Percentiles rank a stretch among this genome's conserved stretches.
Evolutionary conservation across 768 basidiomycete genomes (phyloP).

Genomic region (Amanita muscaria): DNA sequence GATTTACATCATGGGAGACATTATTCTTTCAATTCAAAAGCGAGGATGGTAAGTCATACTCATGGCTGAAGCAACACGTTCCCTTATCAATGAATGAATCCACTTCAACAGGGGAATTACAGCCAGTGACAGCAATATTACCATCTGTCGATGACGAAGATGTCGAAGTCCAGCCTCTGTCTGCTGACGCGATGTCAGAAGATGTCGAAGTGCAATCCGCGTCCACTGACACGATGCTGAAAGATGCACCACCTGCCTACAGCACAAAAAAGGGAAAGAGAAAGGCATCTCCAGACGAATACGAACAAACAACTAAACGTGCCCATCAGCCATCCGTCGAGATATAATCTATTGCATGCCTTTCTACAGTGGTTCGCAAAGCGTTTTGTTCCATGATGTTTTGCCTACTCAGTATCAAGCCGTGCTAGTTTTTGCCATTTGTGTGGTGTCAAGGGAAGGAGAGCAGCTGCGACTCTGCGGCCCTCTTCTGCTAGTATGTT

Average conservation of each 20-base stretch:
- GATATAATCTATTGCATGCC: neutral
- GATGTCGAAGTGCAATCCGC: constrained; percentile 27
- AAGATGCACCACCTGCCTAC: constrained; percentile 17
- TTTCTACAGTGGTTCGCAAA: neutral
- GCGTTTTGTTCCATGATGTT: neutral
- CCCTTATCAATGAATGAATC: neutral
- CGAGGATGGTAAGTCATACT: constrained; percentile 38
- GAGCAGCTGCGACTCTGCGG: constrained; percentile 80
- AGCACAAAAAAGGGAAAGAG: constrained; percentile 54
- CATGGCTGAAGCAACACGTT: constrained; percentile 7
- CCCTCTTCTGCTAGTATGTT: constrained; percentile 93
- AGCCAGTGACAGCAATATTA: constrained; percentile 50
- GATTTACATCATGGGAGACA: constrained; percentile 55
- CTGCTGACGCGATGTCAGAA: constrained; percentile 10
- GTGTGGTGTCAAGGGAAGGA: constrained; percentile 58
- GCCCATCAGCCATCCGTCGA: constrained; percentile 1
- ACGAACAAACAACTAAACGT: constrained; percentile 10
- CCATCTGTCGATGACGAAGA: constrained; percentile 57
- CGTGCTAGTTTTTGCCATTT: constrained; percentile 39
- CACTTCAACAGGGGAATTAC: constrained; percentile 39
- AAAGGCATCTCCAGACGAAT: constrained; percentile 34
- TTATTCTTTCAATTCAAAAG: constrained; percentile 64
- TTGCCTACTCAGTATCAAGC: neutral
- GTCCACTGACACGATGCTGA: constrained; percentile 11
- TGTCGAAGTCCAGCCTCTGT: constrained; percentile 29